These are phyloP conservation scores for Leishmania martiniquensis DNA, from an alignment of 208 protist genomes.

Conservation along the genomic window DNA sequence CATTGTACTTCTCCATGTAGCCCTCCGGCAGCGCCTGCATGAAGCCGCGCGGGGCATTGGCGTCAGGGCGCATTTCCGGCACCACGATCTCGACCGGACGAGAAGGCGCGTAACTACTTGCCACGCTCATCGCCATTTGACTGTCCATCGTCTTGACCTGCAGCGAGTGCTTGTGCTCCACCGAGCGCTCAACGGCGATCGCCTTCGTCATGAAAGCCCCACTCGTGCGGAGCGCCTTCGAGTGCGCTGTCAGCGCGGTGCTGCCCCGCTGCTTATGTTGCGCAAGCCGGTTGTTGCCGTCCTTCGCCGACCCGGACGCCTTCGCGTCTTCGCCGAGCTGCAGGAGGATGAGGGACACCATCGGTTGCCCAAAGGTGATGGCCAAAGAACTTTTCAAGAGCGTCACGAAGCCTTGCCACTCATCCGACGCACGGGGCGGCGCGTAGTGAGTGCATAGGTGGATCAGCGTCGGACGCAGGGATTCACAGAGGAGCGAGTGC, in stretches of 20 bases:
- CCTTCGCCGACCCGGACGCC: background rate
- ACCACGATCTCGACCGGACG: conserved; percentile 79
- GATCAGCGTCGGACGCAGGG: conserved; percentile 68
- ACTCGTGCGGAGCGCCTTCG: conserved; percentile 54
- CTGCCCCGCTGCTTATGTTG: conserved; percentile 11
- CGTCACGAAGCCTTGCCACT: conserved; percentile 70
- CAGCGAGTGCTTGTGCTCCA: conserved; percentile 58
- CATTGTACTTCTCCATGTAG: conserved; percentile 67
- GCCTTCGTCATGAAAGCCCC: conserved; percentile 80
- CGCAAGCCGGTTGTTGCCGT: background rate
- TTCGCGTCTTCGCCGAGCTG: conserved; percentile 51
- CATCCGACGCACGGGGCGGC: conserved; percentile 27
- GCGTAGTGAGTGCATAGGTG: conserved; percentile 55
- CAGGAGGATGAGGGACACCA: conserved; percentile 76
- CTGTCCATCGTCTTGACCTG: conserved; percentile 92
- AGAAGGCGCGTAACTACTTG: conserved; percentile 86
- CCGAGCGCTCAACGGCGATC: conserved; percentile 53
- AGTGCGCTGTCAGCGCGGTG: conserved; percentile 66
- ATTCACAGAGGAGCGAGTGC: conserved; percentile 76
- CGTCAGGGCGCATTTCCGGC: conserved; percentile 65
- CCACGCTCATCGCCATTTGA: conserved; percentile 85
- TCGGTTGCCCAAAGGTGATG: conserved; percentile 76
- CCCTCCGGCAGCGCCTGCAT: conserved; percentile 79
- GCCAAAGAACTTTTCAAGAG: conserved; percentile 77
- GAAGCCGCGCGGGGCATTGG: conserved; percentile 77